Conservation (phyloP, 2,329 filamentous ascomycete genomes). For the Colletotrichum navitas region DNA sequence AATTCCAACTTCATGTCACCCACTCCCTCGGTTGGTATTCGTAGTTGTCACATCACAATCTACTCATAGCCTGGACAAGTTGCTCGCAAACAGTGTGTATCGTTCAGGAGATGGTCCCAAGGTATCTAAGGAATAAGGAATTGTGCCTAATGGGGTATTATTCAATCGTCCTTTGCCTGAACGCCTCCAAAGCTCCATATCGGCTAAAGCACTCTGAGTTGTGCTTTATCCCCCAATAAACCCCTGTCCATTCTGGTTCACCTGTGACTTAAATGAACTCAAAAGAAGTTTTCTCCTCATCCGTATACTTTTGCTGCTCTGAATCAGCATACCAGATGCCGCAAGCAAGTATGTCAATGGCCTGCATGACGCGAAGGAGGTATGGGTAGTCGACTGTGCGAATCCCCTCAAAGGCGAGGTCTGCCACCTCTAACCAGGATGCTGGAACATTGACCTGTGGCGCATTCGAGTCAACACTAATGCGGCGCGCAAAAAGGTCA, state of each 20-base stretch:
- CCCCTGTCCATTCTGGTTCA: too few species aligned
- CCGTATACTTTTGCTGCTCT: not conserved
- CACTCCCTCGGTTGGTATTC: not conserved
- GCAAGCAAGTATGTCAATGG: not conserved
- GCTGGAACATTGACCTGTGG: not conserved
- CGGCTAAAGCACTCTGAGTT: not conserved
- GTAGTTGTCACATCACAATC: not conserved
- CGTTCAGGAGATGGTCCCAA: not conserved
- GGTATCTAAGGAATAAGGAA: not conserved
- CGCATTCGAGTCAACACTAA: constrained; percentile 10
- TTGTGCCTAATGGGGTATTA: not conserved
- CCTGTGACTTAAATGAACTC: not conserved
- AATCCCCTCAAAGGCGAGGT: not conserved
- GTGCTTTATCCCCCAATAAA: not conserved
- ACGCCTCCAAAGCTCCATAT: not conserved
- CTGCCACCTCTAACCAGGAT: not conserved
- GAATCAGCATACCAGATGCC: not conserved
- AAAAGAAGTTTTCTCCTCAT: not conserved
- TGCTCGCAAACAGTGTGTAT: not conserved
- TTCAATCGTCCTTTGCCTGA: not conserved
- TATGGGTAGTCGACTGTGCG: not conserved
- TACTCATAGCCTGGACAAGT: not conserved
- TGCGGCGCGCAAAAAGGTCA: not conserved
- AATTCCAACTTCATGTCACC: not conserved
- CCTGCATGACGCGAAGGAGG: constrained; percentile 4